Evolutionary conservation across 192 early-diverging fungal species (phyloP), one percentile per base, ranked within the genome.

Genomic region (Glomus cerebriforme): DNA sequence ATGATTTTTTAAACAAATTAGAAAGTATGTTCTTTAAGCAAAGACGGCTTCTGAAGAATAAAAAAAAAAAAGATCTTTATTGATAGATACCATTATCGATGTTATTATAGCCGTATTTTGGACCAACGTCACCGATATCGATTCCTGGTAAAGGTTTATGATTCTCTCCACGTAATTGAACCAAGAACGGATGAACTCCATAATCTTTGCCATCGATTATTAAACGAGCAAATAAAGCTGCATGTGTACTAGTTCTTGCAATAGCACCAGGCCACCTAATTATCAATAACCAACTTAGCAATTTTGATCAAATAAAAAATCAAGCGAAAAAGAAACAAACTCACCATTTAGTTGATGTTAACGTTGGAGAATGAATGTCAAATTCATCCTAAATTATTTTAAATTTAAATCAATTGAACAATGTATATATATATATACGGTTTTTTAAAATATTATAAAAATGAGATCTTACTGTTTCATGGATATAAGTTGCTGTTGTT

Each of bases 401-500:
- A 63, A 63, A 4, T 13, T 26, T 13, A 19, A 37, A 35, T 32
- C 15, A 17, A 15, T 12, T 34, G 15, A 66, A 7, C n/a, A 66
- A 66, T 37, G n/a, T n/a, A n/a, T n/a, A n/a, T n/a, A n/a, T n/a
- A n/a, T n/a, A n/a, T n/a, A n/a, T n/a, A n/a, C n/a, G n/a, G n/a
- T n/a, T n/a, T n/a, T n/a, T n/a, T 17, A 66, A 31, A 65, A 65
- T 12, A 27, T 15, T 22, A 27, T 2, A 17, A 67, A 34, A 34
- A 67, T 9, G 39, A 43, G 39, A 10, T 1, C 65, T 35, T 7
- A 67, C 65, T 0, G 93, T 88, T 37, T 84, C 82, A 31, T 88
- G 88, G 79, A 93, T 92, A 74, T 89, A 92, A 2, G 95, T 96
- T 0, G 95, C 94, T 5, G 92, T 96, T 17, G 95, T 96, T 79